Conservation (phyloP, 139 green algal species). For the Spirogloea muscicola region DNA sequence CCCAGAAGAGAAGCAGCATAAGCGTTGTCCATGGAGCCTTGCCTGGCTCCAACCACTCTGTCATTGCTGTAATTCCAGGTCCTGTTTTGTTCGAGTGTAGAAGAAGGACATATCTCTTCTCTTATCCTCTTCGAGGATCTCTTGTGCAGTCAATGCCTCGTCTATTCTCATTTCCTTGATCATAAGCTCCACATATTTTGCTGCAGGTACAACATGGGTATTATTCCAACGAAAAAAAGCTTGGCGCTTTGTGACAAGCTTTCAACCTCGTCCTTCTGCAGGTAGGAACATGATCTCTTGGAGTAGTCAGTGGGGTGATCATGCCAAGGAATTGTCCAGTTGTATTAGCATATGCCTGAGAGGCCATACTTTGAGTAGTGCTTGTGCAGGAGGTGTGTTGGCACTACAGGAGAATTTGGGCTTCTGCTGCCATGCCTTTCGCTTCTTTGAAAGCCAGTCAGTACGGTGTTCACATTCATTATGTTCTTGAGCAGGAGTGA, state of each 20-base stretch:
- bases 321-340: background rate
- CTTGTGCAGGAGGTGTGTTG: background rate
- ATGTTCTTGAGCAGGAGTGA: background rate
- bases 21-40: too few relatives aligned
- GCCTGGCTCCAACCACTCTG: too few relatives aligned
- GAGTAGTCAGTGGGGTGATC: background rate
- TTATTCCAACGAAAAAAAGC: slow-evolving; percentile 87
- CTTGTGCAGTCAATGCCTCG: too few relatives aligned
- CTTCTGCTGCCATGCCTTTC: background rate
- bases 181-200: too few relatives aligned
- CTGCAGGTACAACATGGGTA: slow-evolving; percentile 82
- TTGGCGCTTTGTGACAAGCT: slow-evolving; percentile 89
- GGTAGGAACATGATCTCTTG: slow-evolving; percentile 22
- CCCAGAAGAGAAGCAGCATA: too few relatives aligned
- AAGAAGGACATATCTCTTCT: too few relatives aligned
- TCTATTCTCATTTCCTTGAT: too few relatives aligned
- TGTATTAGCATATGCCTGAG: background rate
- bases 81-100: too few relatives aligned
- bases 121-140: too few relatives aligned
- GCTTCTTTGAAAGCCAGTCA: slow-evolving; percentile 1
- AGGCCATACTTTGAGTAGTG: background rate
- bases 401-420: background rate
- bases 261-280: slow-evolving; percentile 82
- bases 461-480: background rate
- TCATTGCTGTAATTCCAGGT: too few relatives aligned